Percentiles rank a stretch among this genome's conserved stretches.
Conservation (phyloP, 805 yeast genomes). For the Citeromyces nyonsensis region DNA sequence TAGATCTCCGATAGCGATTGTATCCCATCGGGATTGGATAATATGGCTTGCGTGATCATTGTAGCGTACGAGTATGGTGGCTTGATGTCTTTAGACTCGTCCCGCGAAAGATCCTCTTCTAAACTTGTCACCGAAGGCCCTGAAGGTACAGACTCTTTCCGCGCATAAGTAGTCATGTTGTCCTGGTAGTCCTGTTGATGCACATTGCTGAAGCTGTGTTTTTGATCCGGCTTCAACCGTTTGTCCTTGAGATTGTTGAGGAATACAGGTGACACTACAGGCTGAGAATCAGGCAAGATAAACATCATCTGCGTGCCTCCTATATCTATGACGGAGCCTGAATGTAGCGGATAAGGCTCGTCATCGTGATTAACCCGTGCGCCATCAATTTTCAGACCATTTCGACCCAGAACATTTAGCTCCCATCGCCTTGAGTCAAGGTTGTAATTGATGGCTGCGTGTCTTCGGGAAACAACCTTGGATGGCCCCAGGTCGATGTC, state of each 20-base stretch:
- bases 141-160: too few relatives aligned
- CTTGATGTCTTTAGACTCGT: constrained; percentile 83
- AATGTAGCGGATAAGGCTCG: constrained; percentile 31
- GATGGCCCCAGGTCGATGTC: constrained; percentile 95
- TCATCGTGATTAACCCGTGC: constrained; percentile 22
- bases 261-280: constrained; percentile 40
- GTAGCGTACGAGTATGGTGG: constrained; percentile 97
- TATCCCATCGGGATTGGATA: constrained; percentile 78
- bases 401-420: constrained; percentile 68
- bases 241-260: constrained; percentile 17
- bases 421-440: constrained; percentile 73
- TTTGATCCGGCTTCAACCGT: constrained; percentile 5
- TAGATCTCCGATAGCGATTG: constrained; percentile 85
- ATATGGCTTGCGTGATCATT: constrained; percentile 93
- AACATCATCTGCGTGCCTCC: constrained; percentile 99
- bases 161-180: background rate
- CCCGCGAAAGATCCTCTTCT: constrained; percentile 58
- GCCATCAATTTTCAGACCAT: constrained; percentile 86
- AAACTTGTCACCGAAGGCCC: background rate
- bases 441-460: constrained; percentile 75
- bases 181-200: constrained; percentile 9
- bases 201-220: constrained; percentile 1
- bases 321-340: constrained; percentile 87
- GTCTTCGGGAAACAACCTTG: constrained; percentile 87
- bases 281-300: constrained; percentile 82